Evolutionary conservation across 2,329 filamentous ascomycete genomes (phyloP), one percentile per base, ranked within the genome.

Genomic region (Magnaporthales sp.): DNA sequence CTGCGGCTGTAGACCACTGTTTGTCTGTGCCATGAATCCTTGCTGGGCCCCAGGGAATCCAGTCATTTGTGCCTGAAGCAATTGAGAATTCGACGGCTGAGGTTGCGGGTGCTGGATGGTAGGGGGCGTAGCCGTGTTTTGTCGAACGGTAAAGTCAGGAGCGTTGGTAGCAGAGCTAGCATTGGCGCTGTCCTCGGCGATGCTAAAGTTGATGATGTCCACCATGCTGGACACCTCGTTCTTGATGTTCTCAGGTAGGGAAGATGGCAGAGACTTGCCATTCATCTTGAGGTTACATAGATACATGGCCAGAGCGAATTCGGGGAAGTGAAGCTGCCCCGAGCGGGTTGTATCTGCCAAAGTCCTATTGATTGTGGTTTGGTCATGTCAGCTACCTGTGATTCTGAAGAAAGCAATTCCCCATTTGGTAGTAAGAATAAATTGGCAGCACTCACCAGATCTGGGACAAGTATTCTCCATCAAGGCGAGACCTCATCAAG

Each of bases 211-310:
- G 75, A 99, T 99, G 67, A 99, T 99, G 75, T 99, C 95, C 56
- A 99, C 95, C 93, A 99, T 98, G 78, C 95, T 97, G 3, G 94
- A 98, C 22, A 99, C 95, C 77, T 99, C 95, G 73, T 99, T 99
- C 80, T 89, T 91, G 70, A 99, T 89, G 68, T 87, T 90, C 32
- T 97, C 93, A 0, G 95, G 95, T 10, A 99, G 83, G 6, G 75
- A 77, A 1, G 83, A 74, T 0, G 95, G 95, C 27, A 99, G 78
- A 0, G 89, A 82, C 78, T 96, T 97, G 68, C 93, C 92, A 0
- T 92, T 95, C 67, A 98, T 83, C 76, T 90, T 95, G 71, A 99
- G 76, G 75, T 98, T 99, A 83, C 95, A 99, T 32, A 99, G 86
- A 73, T 99, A 99, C 95, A 99, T 98, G 69, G 95, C 92, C 67